Evolutionary conservation across 192 early-diverging fungal genomes (phyloP).

Genomic region (Diversispora epigaea): DNA sequence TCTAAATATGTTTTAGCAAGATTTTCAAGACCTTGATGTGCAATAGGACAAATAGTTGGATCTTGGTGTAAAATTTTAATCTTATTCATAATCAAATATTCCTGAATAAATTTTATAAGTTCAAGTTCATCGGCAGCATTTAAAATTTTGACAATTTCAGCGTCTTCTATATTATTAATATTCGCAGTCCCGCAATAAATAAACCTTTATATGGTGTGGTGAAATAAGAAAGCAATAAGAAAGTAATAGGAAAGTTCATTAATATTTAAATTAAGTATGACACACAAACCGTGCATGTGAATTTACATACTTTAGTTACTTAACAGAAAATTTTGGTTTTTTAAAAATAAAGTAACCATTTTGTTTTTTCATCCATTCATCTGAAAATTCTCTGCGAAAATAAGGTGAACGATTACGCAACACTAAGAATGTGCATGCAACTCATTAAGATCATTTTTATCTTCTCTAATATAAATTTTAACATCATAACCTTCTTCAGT

Average conservation of each 20-base stretch:
- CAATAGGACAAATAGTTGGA: neutral
- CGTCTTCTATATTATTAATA: neutral
- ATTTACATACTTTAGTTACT: neutral
- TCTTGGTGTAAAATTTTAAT: neutral
- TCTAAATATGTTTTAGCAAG: neutral
- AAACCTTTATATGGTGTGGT: neutral
- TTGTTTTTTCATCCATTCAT: neutral
- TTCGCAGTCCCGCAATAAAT: neutral
- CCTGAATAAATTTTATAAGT: neutral
- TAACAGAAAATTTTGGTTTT: neutral
- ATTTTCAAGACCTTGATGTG: neutral
- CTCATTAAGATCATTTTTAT: neutral
- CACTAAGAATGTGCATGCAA: constrained; percentile 11
- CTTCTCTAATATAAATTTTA: neutral
- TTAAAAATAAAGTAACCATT: neutral
- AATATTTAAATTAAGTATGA: too few species aligned
- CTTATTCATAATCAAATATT: neutral
- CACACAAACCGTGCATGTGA: neutral
- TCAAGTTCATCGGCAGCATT: too few species aligned
- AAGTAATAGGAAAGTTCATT: too few species aligned
- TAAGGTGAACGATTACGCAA: neutral
- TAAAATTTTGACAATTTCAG: neutral
- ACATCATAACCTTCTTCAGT: neutral
- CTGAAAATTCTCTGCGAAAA: constrained; percentile 10
- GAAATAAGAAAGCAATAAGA: too few species aligned